Percentiles rank a stretch among this genome's conserved stretches.
Evolutionary conservation across 2,329 filamentous ascomycete species (phyloP).

Genomic region (Sporothrix mexicana): DNA sequence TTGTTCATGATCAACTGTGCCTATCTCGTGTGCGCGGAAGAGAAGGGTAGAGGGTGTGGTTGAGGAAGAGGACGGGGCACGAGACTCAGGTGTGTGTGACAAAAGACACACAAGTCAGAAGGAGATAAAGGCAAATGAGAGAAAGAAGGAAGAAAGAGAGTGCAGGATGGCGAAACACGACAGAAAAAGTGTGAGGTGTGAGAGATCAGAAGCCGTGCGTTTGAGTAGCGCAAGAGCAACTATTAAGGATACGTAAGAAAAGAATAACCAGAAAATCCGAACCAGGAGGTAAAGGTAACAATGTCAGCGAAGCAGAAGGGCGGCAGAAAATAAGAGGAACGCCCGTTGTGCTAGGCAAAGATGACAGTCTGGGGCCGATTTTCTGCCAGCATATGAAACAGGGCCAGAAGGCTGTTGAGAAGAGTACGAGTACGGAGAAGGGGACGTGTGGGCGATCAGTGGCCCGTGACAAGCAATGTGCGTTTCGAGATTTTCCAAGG

Average conservation of each 20-base stretch:
- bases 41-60: not conserved
- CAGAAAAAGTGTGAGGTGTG: not conserved
- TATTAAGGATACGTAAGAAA: constrained; percentile 26
- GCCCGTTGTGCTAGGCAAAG: constrained; percentile 23
- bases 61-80: not conserved
- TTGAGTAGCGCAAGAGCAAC: constrained; percentile 22
- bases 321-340: constrained; percentile 14
- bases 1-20: constrained; percentile 44
- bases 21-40: constrained; percentile 11
- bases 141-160: not conserved
- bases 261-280: constrained; percentile 15
- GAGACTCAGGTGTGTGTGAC: not conserved
- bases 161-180: not conserved
- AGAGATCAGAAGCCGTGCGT: constrained; percentile 19
- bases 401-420: constrained; percentile 43
- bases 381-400: constrained; percentile 47
- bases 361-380: constrained; percentile 33
- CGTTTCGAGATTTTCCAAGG: constrained; percentile 48
- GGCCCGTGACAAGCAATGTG: constrained; percentile 44
- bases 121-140: not conserved
- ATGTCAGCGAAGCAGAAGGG: constrained; percentile 17
- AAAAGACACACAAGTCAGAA: not conserved
- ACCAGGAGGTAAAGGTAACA: constrained; percentile 30
- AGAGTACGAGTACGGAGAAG: constrained; percentile 38
- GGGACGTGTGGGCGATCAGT: constrained; percentile 43